phyloP scores from a whole-genome alignment of 176 grass and related monocot genomes.

The Poa annua region DNA sequence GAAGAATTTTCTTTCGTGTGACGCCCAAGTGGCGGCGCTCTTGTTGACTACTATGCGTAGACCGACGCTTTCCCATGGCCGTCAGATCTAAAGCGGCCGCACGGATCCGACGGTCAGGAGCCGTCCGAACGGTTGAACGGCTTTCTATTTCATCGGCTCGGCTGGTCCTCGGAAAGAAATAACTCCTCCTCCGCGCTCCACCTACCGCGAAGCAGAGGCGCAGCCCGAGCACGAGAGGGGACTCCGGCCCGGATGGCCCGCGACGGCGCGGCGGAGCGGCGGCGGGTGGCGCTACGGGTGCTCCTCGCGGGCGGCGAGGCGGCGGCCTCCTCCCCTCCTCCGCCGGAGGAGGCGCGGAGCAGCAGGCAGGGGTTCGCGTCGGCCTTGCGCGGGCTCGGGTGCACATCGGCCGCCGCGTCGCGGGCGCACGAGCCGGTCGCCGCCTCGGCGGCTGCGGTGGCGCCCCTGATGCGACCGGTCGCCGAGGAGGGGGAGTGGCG shows the following conservation, averaged over 20 bases:
- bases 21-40: no score
- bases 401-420: slow-evolving; percentile 50
- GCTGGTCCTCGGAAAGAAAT: background rate
- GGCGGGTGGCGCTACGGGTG: slow-evolving; percentile 30
- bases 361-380: slow-evolving; percentile 37
- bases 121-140: background rate
- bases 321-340: background rate
- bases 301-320: slow-evolving; percentile 38
- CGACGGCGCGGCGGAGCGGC: slow-evolving; percentile 36
- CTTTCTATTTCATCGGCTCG: slow-evolving; percentile 23
- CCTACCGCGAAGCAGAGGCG: slow-evolving; percentile 32
- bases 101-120: slow-evolving; percentile 1
- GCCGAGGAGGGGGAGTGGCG: slow-evolving; percentile 28
- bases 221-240: background rate
- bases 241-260: slow-evolving; percentile 43
- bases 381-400: slow-evolving; percentile 70
- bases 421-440: slow-evolving; percentile 44
- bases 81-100: background rate
- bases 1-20: background rate
- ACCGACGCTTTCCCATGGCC: background rate
- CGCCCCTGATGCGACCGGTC: slow-evolving; percentile 18
- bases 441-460: background rate
- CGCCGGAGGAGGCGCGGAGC: background rate
- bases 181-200: slow-evolving; percentile 7
- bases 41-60: background rate